phyloP scores from a whole-genome alignment of 345 rosid species.

The Eucalyptus tenuipes region DNA sequence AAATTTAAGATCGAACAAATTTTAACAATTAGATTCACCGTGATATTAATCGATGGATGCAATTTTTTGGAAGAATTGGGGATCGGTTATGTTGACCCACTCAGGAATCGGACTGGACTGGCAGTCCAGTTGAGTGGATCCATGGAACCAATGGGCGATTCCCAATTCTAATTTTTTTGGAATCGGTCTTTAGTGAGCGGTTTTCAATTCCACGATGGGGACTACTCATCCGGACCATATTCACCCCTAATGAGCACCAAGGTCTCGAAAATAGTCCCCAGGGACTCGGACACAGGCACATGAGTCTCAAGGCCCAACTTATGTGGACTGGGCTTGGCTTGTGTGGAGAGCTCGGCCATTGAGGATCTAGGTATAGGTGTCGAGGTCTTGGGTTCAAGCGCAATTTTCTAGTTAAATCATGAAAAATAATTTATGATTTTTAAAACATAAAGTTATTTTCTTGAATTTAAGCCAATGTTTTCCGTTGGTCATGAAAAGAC shows the following conservation, averaged over 20 bases:
- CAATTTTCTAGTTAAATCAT: not conserved
- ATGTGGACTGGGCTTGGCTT: not conserved
- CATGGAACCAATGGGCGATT: accelerated
- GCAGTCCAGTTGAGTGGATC: too few relatives aligned
- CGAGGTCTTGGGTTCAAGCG: not conserved
- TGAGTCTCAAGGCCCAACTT: not conserved
- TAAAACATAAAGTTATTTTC: not conserved
- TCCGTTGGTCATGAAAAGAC: not conserved
- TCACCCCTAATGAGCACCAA: not conserved
- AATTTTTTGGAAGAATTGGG: too few relatives aligned
- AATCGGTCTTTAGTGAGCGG: too few relatives aligned
- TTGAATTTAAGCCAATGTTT: not conserved
- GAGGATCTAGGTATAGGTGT: not conserved
- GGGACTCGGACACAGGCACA: accelerated
- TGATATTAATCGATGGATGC: too few relatives aligned
- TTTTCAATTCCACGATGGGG: too few relatives aligned
- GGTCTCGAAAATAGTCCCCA: not conserved
- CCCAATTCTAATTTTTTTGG: too few relatives aligned
- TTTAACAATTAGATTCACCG: too few relatives aligned
- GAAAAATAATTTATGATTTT: not conserved
- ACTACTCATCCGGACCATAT: too few relatives aligned
- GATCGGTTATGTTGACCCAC: accelerated
- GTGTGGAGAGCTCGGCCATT: accelerated
- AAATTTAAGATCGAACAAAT: too few relatives aligned
- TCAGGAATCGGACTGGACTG: accelerated